phyloP scores from a whole-genome alignment of 768 basidiomycete species.

The Naematelia encephala region DNA sequence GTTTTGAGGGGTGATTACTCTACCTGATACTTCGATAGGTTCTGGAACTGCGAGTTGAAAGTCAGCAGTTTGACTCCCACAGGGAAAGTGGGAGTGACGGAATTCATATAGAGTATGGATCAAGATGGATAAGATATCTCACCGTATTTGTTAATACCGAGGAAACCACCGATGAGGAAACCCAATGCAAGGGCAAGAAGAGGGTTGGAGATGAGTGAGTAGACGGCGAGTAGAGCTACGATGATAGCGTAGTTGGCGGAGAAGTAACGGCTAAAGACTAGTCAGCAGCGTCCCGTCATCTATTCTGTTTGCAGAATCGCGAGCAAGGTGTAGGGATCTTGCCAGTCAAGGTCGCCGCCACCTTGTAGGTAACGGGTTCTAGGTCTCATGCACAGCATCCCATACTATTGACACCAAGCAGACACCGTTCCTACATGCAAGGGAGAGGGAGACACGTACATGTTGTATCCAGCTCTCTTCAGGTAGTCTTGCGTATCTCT shows the following conservation, averaged over 20 bases:
- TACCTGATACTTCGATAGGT: slow-evolving; percentile 75
- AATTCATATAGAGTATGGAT: not conserved
- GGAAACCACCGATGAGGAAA: slow-evolving; percentile 89
- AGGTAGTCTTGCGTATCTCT: slow-evolving; percentile 39
- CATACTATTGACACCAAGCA: too few relatives aligned
- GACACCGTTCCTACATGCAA: too few relatives aligned
- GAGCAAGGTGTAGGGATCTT: not conserved
- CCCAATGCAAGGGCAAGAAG: slow-evolving; percentile 73
- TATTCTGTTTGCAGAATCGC: not conserved
- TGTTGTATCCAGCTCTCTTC: slow-evolving; percentile 43
- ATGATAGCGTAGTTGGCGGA: slow-evolving; percentile 89
- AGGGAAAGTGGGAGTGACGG: not conserved
- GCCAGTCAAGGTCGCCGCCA: not conserved
- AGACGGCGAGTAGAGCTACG: slow-evolving; percentile 80
- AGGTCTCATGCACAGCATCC: not conserved
- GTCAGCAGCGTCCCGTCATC: slow-evolving; percentile 1
- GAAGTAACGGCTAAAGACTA: slow-evolving; percentile 34
- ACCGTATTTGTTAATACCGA: slow-evolving; percentile 86
- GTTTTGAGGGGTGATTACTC: slow-evolving; percentile 80
- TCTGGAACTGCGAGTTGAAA: slow-evolving; percentile 63
- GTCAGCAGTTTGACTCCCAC: not conserved
- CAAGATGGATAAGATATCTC: slow-evolving; percentile 38
- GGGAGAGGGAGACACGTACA: slow-evolving; percentile 21
- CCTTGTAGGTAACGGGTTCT: not conserved
- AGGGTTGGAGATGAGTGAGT: slow-evolving; percentile 73